Percentiles rank a stretch among this genome's conserved stretches.
Conservation (phyloP, 1,284 basidiomycete species). For the Moesziomyces antarcticus region DNA sequence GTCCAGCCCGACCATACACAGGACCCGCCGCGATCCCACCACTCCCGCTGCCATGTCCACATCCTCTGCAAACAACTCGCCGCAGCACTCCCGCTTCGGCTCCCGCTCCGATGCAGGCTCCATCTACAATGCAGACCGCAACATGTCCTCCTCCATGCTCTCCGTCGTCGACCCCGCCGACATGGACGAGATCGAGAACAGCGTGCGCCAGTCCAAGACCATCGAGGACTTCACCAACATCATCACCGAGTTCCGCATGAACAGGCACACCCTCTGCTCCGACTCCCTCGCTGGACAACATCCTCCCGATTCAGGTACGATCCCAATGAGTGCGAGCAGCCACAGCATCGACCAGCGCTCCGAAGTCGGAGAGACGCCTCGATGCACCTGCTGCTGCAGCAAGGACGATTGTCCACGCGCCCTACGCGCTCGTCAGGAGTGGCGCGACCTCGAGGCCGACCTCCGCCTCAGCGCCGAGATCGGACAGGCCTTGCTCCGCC, state of each 20-base stretch:
- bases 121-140: constrained; percentile 24
- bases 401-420: constrained; percentile 56
- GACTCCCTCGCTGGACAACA: constrained; percentile 29
- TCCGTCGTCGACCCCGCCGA: constrained; percentile 30
- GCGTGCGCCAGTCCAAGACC: constrained; percentile 54
- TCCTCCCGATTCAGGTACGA: constrained; percentile 3
- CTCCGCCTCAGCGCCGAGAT: constrained; percentile 76
- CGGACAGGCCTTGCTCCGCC: constrained; percentile 85
- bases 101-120: constrained; percentile 37
- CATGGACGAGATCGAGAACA: constrained; percentile 55
- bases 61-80: constrained; percentile 13
- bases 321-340: constrained; percentile 23
- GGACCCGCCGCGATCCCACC: neutral
- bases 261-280: constrained; percentile 43
- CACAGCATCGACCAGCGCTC: constrained; percentile 37
- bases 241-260: constrained; percentile 60
- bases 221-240: constrained; percentile 64
- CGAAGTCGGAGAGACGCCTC: constrained; percentile 20
- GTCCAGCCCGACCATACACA: constrained; percentile 4
- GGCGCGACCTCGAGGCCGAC: constrained; percentile 64
- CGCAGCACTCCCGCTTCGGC: constrained; percentile 15
- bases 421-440: constrained; percentile 56
- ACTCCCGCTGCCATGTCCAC: constrained; percentile 13
- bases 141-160: constrained; percentile 41
- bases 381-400: constrained; percentile 61